Conservation (phyloP, 2,329 filamentous ascomycete genomes). For the Penicillium palitans region DNA sequence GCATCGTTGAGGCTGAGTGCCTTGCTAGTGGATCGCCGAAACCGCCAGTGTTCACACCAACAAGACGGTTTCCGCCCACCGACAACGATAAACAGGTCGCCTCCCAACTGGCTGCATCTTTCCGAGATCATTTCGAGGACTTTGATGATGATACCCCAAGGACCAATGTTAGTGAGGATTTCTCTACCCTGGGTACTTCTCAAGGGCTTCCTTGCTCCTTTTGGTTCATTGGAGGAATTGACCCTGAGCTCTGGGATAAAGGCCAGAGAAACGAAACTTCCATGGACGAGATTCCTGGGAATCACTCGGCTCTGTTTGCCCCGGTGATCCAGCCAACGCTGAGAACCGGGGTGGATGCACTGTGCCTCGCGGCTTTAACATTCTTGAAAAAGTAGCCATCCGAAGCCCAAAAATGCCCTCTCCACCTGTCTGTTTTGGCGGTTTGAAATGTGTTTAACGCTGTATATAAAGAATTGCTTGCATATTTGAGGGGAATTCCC, state of each 20-base stretch:
- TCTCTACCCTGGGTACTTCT: slow-evolving; percentile 55
- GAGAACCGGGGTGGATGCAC: slow-evolving; percentile 52
- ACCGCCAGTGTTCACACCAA: slow-evolving; percentile 50
- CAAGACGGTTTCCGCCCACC: slow-evolving; percentile 54
- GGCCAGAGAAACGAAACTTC: slow-evolving; percentile 46
- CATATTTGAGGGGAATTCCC: not conserved
- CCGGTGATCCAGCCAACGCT: slow-evolving; percentile 61
- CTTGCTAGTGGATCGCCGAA: slow-evolving; percentile 52
- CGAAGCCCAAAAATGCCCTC: not conserved
- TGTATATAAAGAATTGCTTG: not conserved
- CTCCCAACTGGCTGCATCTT: slow-evolving; percentile 45
- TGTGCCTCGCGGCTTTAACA: slow-evolving; percentile 54
- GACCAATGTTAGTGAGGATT: slow-evolving; percentile 56
- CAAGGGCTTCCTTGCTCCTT: slow-evolving; percentile 55
- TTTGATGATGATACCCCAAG: slow-evolving; percentile 35
- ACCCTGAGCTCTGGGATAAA: slow-evolving; percentile 53
- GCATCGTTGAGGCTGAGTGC: slow-evolving; percentile 60
- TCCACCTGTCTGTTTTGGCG: not conserved
- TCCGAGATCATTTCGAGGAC: slow-evolving; percentile 50
- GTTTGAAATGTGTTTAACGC: not conserved
- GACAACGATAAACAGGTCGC: slow-evolving; percentile 54
- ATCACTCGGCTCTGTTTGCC: slow-evolving; percentile 61
- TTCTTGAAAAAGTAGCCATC: slow-evolving; percentile 29
- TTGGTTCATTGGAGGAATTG: slow-evolving; percentile 58
- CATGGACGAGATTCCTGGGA: slow-evolving; percentile 54